Evolutionary conservation across 208 protist species (phyloP), one percentile per base, ranked within the genome.

Genomic region (Wallacemonas rigidus): DNA sequence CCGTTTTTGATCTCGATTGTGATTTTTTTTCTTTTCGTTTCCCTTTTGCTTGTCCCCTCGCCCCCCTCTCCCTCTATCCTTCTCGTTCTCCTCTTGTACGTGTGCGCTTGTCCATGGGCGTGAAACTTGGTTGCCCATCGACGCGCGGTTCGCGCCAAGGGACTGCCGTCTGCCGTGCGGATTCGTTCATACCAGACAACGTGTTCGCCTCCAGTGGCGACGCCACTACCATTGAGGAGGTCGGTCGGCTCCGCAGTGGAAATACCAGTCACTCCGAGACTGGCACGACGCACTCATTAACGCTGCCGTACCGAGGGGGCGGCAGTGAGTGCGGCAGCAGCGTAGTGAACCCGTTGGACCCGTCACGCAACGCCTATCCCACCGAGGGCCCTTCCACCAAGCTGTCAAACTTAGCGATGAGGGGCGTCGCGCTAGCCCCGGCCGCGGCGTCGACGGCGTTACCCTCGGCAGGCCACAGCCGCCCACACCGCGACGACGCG

Each of bases 41-140:
- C 55, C 50, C 40, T 72, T 77, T 65, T 44, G 5, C 45, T 69
- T 63, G 36, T 67, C 63, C 36, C 9, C 15, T 15, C 11, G 15
- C 51, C 58, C 53, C 45, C 35, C 36, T 60, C 26, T 72, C 54
- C 40, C 3, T 38, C 53, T 11, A 54, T 65, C 61, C 67, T 71
- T 51, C 44, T 50, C 43, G 11, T 63, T 71, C 48, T 61, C 45
- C 57, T 61, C 40, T 40, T 71, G 6, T 61, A 26, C 26, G 26
- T 26, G 26, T 26, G 26, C 26, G 26, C 26, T 26, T 26, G 26
- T 26, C 26, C 26, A 26, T 26, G 26, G 26, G 26, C 26, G 26
- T 26, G 26, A 26, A 26, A 26, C 26, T 26, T 26, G 26, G 26
- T 26, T 26, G 26, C 26, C 26, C 26, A 26, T 26, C 26, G 26